These are phyloP conservation scores for Mycena vulgaris DNA, from an alignment of 768 basidiomycete species.

Conservation along the genomic window DNA sequence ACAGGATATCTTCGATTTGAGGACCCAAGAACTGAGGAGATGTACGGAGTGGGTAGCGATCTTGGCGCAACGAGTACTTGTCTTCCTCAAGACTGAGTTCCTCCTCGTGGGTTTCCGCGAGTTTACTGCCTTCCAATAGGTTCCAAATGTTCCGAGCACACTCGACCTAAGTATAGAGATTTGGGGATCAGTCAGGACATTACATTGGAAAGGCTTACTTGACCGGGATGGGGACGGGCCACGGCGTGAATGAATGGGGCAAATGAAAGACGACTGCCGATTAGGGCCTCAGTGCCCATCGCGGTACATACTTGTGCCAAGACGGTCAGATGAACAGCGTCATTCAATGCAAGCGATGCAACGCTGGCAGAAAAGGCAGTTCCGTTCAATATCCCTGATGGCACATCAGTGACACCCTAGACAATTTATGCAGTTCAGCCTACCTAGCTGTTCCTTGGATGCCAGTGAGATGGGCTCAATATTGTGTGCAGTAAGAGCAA, in stretches of 20 bases:
- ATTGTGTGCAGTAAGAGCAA: slow-evolving; percentile 66
- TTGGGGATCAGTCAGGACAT: not conserved
- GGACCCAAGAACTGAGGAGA: slow-evolving; percentile 87
- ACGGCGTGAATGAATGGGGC: slow-evolving; percentile 81
- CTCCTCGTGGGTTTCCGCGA: slow-evolving; percentile 73
- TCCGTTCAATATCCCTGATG: slow-evolving; percentile 71
- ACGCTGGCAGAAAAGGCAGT: slow-evolving; percentile 84
- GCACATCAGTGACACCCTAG: not conserved
- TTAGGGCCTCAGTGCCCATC: slow-evolving; percentile 84
- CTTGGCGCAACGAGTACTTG: slow-evolving; percentile 79
- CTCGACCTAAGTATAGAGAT: slow-evolving; percentile 65
- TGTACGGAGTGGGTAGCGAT: slow-evolving; percentile 79
- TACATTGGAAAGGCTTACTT: slow-evolving; percentile 53
- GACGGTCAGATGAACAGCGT: slow-evolving; percentile 74
- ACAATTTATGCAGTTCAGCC: not conserved
- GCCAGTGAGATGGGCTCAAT: slow-evolving; percentile 73
- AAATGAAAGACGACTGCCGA: slow-evolving; percentile 75
- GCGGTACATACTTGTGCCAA: slow-evolving; percentile 83
- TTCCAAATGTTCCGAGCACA: slow-evolving; percentile 74
- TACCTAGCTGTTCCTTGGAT: slow-evolving; percentile 78
- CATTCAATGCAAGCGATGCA: slow-evolving; percentile 79
- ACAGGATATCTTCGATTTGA: slow-evolving; percentile 81
- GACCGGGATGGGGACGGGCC: slow-evolving; percentile 87
- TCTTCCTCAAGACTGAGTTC: slow-evolving; percentile 79
- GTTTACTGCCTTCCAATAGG: slow-evolving; percentile 72